Percentiles rank a stretch among this genome's conserved stretches.
These are phyloP conservation scores for Protomyces lactucae-debilis DNA, from an alignment of 1,139 yeast species.

Conservation along the genomic window DNA sequence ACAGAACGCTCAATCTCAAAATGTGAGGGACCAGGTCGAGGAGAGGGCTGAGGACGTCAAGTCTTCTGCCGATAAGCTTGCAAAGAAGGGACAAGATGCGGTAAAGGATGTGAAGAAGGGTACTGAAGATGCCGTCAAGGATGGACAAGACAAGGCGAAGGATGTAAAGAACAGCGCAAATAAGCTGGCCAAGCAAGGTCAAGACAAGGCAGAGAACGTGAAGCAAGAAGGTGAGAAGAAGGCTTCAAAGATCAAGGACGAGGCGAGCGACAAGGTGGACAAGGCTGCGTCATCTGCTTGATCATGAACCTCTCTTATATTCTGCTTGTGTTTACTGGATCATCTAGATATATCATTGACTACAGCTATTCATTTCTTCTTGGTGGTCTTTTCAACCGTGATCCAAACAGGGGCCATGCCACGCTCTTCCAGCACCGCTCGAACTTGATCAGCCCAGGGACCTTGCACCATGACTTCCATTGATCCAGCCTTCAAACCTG, in stretches of 20 bases:
- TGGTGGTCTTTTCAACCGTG: constrained; percentile 3
- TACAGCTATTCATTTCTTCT: neutral
- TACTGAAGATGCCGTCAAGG: neutral
- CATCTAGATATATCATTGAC: no score
- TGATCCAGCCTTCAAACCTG: neutral
- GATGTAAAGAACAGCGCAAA: neutral
- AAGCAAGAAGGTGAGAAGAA: neutral
- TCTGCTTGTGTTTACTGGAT: neutral
- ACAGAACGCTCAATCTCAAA: neutral
- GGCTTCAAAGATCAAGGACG: neutral
- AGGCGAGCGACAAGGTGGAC: neutral
- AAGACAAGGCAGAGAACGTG: neutral
- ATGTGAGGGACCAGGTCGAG: neutral
- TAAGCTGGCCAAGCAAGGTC: neutral
- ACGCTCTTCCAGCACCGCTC: neutral
- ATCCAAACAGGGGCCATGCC: constrained; percentile 6
- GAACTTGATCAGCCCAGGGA: neutral
- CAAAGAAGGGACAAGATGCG: neutral
- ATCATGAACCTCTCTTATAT: neutral
- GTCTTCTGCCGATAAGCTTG: neutral
- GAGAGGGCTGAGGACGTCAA: neutral
- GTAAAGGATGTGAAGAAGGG: neutral
- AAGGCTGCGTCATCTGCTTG: neutral
- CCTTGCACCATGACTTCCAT: constrained; percentile 14
- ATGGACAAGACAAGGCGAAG: neutral